Evolutionary conservation across 1,284 basidiomycete genomes (phyloP).

Genomic region (Irpex sp.): DNA sequence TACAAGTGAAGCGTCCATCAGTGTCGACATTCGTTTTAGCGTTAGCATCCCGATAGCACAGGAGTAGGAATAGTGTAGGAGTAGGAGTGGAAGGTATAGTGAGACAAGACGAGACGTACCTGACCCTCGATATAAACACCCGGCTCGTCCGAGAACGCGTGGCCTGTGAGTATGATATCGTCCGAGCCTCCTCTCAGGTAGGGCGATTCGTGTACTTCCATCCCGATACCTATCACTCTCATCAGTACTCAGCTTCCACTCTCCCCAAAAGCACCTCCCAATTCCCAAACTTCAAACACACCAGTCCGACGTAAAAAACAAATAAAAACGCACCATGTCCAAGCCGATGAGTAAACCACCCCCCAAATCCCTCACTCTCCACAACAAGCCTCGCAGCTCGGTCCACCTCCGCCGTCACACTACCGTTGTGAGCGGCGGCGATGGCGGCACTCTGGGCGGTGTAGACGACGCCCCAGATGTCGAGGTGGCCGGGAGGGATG

Average conservation of each 20-base stretch:
- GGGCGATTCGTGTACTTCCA: constrained; percentile 80
- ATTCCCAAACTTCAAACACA: too few species aligned
- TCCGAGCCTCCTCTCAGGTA: constrained; percentile 72
- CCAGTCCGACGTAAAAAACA: too few species aligned
- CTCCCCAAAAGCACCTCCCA: too few species aligned
- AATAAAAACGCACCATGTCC: constrained; percentile 57
- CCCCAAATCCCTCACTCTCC: constrained; percentile 39
- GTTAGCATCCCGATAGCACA: too few species aligned
- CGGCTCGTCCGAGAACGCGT: constrained; percentile 82
- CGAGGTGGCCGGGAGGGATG: constrained; percentile 51
- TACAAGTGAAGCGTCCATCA: constrained; percentile 19
- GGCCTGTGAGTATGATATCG: constrained; percentile 55
- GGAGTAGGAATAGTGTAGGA: too few species aligned
- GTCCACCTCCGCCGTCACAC: constrained; percentile 59
- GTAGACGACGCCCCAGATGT: constrained; percentile 68
- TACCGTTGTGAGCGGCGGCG: constrained; percentile 42
- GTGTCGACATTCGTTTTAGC: background rate
- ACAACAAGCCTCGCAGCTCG: constrained; percentile 60
- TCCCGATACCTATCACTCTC: constrained; percentile 60
- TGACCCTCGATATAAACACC: constrained; percentile 78
- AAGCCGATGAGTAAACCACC: constrained; percentile 78
- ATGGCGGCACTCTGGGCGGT: constrained; percentile 62
- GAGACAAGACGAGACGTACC: constrained; percentile 30
- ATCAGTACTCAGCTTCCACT: background rate
- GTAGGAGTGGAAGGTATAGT: background rate